These are phyloP conservation scores for Solanum appendiculatum DNA, from an alignment of 257 asterid genomes.

Conservation along the genomic window DNA sequence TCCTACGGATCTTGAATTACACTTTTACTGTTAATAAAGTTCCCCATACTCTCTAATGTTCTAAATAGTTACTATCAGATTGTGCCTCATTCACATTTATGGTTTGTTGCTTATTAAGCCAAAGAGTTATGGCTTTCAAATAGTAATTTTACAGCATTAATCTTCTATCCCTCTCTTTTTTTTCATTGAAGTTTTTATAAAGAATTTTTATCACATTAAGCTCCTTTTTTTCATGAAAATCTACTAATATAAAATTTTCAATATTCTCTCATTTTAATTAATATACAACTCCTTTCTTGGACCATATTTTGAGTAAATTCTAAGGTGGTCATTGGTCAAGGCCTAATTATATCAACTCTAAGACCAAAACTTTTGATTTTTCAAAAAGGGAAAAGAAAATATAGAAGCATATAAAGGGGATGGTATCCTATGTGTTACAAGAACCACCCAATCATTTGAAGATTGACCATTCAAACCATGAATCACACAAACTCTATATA, in stretches of 20 bases:
- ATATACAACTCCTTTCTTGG: background rate
- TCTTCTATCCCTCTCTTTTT: background rate
- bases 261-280: background rate
- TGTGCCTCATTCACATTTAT: background rate
- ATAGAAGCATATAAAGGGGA: conserved; percentile 14
- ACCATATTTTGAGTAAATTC: background rate
- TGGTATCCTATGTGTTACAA: conserved; percentile 70
- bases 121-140: background rate
- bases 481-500: conserved; percentile 33
- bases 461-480: conserved; percentile 83
- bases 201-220: background rate
- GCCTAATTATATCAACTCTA: background rate
- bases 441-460: conserved; percentile 53
- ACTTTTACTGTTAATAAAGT: background rate
- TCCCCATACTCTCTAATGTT: background rate
- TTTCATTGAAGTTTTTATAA: background rate
- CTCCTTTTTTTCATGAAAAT: background rate
- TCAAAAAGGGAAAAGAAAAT: conserved; percentile 28
- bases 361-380: conserved; percentile 10
- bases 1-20: background rate
- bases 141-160: background rate
- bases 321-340: background rate
- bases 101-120: background rate
- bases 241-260: background rate
- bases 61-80: background rate